Evolutionary conservation across 192 early-diverging fungal genomes (phyloP).

Genomic region (Geranomyces michiganensis): DNA sequence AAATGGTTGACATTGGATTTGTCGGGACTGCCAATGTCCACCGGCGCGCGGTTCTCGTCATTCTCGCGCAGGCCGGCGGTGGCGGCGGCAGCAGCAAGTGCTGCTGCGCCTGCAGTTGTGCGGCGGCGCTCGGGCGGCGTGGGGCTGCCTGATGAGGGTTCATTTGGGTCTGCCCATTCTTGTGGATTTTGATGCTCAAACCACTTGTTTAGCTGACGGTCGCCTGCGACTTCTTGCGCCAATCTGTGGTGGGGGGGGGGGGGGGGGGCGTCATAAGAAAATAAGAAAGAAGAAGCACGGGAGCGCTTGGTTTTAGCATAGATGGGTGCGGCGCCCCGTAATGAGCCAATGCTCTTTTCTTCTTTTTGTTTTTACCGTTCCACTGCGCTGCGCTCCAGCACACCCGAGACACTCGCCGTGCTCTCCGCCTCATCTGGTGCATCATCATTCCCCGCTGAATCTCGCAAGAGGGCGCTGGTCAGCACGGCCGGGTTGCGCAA

Average conservation of each 20-base stretch:
- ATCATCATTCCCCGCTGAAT: not conserved
- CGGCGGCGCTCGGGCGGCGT: not conserved
- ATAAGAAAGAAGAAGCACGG: too few relatives aligned
- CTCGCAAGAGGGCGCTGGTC: not conserved
- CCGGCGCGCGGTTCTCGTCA: constrained; percentile 12
- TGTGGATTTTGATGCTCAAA: constrained; percentile 1
- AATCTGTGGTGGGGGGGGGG: too few relatives aligned
- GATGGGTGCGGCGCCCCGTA: too few relatives aligned
- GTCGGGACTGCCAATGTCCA: constrained; percentile 12
- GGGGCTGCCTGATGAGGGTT: not conserved
- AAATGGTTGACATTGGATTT: constrained; percentile 7
- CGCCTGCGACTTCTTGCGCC: too few relatives aligned
- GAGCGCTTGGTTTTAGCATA: too few relatives aligned
- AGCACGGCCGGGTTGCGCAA: not conserved
- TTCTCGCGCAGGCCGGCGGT: not conserved
- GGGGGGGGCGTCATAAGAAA: too few relatives aligned
- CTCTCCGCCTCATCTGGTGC: not conserved
- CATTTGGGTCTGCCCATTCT: constrained; percentile 8
- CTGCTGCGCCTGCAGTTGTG: not conserved
- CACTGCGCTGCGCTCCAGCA: not conserved
- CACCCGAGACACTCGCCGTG: too few relatives aligned
- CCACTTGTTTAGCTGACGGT: constrained; percentile 6
- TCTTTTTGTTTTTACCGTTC: not conserved
- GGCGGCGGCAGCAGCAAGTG: not conserved
- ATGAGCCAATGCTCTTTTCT: too few relatives aligned